Conservation (phyloP, 2,329 filamentous ascomycete species). For the Ceratocystis colombiana region DNA sequence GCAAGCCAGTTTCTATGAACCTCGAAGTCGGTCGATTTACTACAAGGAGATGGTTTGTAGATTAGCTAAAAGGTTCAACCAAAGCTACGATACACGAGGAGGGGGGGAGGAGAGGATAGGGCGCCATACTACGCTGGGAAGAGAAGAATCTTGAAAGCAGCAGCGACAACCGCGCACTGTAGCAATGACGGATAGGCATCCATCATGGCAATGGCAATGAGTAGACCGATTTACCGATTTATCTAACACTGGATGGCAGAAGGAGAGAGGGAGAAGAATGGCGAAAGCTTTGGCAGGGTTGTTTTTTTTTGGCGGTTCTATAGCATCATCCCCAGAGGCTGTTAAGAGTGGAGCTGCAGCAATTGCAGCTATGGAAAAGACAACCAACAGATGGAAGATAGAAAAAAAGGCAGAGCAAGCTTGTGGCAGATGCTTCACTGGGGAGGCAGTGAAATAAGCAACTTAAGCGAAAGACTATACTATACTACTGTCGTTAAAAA, state of each 20-base stretch:
- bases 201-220: constrained; percentile 43
- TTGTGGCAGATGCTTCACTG: background rate
- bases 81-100: background rate
- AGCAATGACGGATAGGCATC: constrained; percentile 76
- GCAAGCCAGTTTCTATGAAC: constrained; percentile 98
- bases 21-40: constrained; percentile 98
- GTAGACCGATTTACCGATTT: background rate
- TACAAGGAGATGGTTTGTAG: constrained; percentile 34
- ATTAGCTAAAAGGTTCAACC: constrained; percentile 11
- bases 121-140: constrained; percentile 88
- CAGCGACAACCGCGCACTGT: constrained; percentile 77
- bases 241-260: constrained; percentile 1
- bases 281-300: constrained; percentile 12
- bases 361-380: constrained; percentile 2
- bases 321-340: background rate
- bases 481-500: background rate
- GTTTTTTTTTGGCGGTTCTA: background rate
- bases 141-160: constrained; percentile 80
- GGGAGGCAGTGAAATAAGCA: background rate
- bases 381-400: background rate
- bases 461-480: background rate
- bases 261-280: background rate
- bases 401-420: background rate
- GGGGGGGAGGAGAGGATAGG: background rate
- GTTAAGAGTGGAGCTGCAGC: constrained; percentile 2